Evolutionary conservation across 2,329 filamentous ascomycete genomes (phyloP).

Genomic region (Westerdykella ornata): DNA sequence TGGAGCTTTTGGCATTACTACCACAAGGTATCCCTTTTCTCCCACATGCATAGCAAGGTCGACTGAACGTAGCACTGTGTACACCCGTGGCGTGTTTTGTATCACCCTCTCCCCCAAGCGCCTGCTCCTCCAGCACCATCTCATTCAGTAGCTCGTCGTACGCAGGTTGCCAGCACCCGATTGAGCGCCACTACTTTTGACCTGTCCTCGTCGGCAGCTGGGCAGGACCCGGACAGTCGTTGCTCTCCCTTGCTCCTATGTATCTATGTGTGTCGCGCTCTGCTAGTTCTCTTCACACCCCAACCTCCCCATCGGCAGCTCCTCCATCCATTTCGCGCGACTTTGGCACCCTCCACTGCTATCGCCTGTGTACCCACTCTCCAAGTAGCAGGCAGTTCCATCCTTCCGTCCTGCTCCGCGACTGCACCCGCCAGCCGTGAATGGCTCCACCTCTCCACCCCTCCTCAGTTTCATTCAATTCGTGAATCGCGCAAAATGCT

Average conservation of each 20-base stretch:
- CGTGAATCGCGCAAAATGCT: slow-evolving; percentile 19
- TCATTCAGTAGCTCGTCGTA: slow-evolving; percentile 12
- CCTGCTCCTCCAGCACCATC: slow-evolving; percentile 22
- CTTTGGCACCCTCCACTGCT: slow-evolving; percentile 17
- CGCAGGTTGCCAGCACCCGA: slow-evolving; percentile 22
- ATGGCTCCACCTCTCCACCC: slow-evolving; percentile 12
- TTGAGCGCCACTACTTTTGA: slow-evolving; percentile 17
- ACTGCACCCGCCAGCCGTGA: too few species aligned
- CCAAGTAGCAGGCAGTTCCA: slow-evolving; percentile 1
- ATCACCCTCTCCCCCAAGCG: slow-evolving; percentile 22
- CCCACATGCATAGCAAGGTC: slow-evolving; percentile 12
- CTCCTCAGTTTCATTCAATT: slow-evolving; percentile 5
- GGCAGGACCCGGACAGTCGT: slow-evolving; percentile 21
- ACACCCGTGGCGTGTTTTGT: slow-evolving; percentile 24
- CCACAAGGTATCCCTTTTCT: too few species aligned
- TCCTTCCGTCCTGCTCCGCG: too few species aligned
- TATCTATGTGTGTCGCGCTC: slow-evolving; percentile 7
- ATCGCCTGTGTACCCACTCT: slow-evolving; percentile 27
- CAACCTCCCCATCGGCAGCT: slow-evolving; percentile 16
- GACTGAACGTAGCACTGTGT: slow-evolving; percentile 30
- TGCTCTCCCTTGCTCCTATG: slow-evolving; percentile 27
- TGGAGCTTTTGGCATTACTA: too few species aligned
- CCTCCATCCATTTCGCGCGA: slow-evolving; percentile 16
- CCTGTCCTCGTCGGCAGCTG: too few species aligned
- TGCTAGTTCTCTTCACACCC: slow-evolving; percentile 24